Base-by-base conservation (phyloP, 2,329 filamentous ascomycete species). In the Dothideomycetidae sp. region DNA sequence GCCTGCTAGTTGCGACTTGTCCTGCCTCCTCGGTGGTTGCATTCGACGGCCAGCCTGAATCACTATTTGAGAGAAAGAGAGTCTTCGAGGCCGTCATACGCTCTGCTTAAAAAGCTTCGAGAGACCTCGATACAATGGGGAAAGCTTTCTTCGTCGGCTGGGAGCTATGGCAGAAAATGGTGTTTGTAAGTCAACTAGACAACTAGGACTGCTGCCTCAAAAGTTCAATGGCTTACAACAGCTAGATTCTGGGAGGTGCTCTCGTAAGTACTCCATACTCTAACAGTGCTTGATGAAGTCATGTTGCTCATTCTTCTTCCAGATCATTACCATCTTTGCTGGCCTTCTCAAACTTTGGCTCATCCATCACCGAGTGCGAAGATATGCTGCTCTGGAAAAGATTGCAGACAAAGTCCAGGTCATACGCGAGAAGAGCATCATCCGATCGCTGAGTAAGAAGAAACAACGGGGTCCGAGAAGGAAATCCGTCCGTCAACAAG, bases 161-260 rank as follows among this genome's bases (percentile, higher is more conserved):
- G 85, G 64, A 71, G 48, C 62, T 90, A 50, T 93, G 85, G 85
- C 74, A 90, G 66, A 76, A 93, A 63, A 77, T 93, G 75, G 81
- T 77, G 37, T 83, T 93, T 63, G 85, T 93, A 64, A 67, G 81
- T 68, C 13, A 2, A 18, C n/a, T n/a, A n/a, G n/a, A n/a, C n/a
- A n/a, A n/a, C n/a, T n/a, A n/a, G n/a, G n/a, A n/a, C n/a, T n/a
- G n/a, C n/a, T n/a, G n/a, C n/a, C n/a, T n/a, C n/a, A n/a, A n/a
- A n/a, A n/a, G n/a, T n/a, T n/a, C n/a, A n/a, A n/a, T n/a, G n/a
- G n/a, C n/a, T n/a, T n/a, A n/a, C n/a, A n/a, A n/a, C n/a, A n/a
- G n/a, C n/a, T 46, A 92, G 83, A 70, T 84, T 18, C 69, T 93
- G 33, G 81, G 67, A 26, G 71, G 72, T 47, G 72, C 71, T 42